Percentiles rank a stretch among this genome's conserved stretches.
phyloP scores from a whole-genome alignment of 192 early-diverging fungal species.

The Entomortierella chlamydospora region DNA sequence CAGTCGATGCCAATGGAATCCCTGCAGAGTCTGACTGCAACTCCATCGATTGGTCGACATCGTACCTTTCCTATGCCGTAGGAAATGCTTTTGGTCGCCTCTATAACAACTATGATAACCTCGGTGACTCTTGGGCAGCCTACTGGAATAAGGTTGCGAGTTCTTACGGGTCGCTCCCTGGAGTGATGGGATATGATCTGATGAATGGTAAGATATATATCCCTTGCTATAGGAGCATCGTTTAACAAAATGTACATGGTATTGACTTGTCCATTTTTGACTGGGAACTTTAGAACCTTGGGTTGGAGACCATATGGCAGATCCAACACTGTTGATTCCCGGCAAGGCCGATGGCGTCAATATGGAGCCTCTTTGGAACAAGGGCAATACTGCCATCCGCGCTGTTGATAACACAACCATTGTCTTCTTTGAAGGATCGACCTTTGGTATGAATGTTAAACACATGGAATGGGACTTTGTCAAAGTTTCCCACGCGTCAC shows the following conservation, averaged over 20 bases:
- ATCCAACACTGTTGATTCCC: constrained; percentile 61
- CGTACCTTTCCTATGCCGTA: constrained; percentile 57
- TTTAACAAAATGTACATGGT: not conserved
- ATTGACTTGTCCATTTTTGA: not conserved
- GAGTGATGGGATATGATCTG: constrained; percentile 73
- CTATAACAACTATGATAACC: constrained; percentile 66
- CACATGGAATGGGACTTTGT: too few species aligned
- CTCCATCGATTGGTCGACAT: constrained; percentile 56
- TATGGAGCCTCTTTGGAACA: constrained; percentile 66
- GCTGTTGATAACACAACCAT: constrained; percentile 63
- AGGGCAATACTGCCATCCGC: constrained; percentile 60
- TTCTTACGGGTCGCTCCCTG: constrained; percentile 57
- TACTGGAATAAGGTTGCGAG: constrained; percentile 68
- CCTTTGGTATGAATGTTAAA: constrained; percentile 59
- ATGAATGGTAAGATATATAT: constrained; percentile 57
- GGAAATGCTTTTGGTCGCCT: constrained; percentile 63
- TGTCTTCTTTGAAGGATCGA: constrained; percentile 68
- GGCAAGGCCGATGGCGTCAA: constrained; percentile 54
- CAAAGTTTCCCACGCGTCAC: not conserved
- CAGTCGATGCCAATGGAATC: constrained; percentile 54
- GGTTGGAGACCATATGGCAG: constrained; percentile 57
- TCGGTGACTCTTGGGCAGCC: constrained; percentile 65
- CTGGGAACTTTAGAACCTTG: constrained; percentile 58
- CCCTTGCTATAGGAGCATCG: too few species aligned
- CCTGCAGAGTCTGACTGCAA: constrained; percentile 49